Evolutionary conservation across 106 monocot species (phyloP).

Genomic region (Posidonia australis): DNA sequence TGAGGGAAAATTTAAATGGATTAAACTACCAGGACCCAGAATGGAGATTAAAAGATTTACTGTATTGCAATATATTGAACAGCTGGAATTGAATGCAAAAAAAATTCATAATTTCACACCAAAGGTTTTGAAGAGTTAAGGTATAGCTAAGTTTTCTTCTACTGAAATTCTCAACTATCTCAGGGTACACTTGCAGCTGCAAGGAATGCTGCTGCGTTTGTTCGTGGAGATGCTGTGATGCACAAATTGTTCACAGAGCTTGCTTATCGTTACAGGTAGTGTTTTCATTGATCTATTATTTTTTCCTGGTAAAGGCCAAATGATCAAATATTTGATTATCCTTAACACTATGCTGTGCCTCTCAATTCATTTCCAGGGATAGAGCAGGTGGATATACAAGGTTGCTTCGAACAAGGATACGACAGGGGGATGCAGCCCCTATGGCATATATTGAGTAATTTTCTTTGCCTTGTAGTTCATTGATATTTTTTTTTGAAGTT

Average conservation of each 20-base stretch:
- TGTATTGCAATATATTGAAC: too few relatives aligned
- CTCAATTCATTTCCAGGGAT: constrained; percentile 30
- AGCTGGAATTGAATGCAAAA: too few relatives aligned
- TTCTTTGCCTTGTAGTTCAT: constrained; percentile 6
- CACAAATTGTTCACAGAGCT: constrained; percentile 94
- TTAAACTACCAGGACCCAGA: too few relatives aligned
- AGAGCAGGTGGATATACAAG: constrained; percentile 98
- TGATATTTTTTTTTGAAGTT: too few relatives aligned
- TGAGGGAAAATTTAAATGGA: too few relatives aligned
- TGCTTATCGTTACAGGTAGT: constrained; percentile 91
- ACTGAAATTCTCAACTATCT: not conserved
- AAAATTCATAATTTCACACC: too few relatives aligned
- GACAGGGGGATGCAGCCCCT: constrained; percentile 94
- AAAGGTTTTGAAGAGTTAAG: too few relatives aligned
- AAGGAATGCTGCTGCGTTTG: constrained; percentile 83
- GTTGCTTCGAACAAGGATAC: constrained; percentile 81
- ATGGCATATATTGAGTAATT: constrained; percentile 98
- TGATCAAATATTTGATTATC: not conserved
- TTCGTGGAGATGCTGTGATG: constrained; percentile 93
- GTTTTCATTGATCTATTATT: not conserved
- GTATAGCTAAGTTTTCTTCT: too few relatives aligned
- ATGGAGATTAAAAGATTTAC: too few relatives aligned
- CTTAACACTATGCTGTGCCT: not conserved
- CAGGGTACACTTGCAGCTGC: constrained; percentile 82
- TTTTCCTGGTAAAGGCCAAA: not conserved